A percentile compares a stretch with the other conserved stretches of the same genome.
Conservation (phyloP, 768 basidiomycete genomes). For the Macrolepiota fuliginosa region DNA sequence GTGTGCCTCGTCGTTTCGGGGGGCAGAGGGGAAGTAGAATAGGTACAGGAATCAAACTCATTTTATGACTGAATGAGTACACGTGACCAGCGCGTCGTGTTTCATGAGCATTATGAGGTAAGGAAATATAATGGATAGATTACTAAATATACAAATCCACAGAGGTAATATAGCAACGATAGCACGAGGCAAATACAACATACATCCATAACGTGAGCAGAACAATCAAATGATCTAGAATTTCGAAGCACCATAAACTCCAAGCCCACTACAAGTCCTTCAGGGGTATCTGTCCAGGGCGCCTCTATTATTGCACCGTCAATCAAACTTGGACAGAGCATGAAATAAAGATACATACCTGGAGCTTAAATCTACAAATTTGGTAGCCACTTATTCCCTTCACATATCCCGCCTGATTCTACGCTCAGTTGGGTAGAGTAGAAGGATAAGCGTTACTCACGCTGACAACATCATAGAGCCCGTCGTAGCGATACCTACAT, state of each 20-base stretch:
- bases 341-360: neutral
- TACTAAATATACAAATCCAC: neutral
- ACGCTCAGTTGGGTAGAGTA: neutral
- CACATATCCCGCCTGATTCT: neutral
- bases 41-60: neutral
- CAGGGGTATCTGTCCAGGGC: constrained; percentile 4
- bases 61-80: neutral
- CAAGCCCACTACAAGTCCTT: constrained; percentile 3
- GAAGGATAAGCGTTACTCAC: neutral
- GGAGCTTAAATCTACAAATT: constrained; percentile 8
- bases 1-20: neutral
- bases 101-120: neutral
- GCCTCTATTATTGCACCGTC: neutral
- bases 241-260: too few relatives aligned
- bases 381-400: constrained; percentile 3
- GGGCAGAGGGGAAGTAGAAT: neutral
- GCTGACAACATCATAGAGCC: constrained; percentile 28
- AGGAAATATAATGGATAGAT: neutral
- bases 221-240: neutral
- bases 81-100: constrained; percentile 1
- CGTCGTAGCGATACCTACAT: constrained; percentile 40
- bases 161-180: too few relatives aligned
- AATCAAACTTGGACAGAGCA: neutral
- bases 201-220: neutral
- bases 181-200: neutral